A percentile compares a stretch with the other conserved stretches of the same genome.
Conservation (phyloP, 2,329 filamentous ascomycete species). For the Trichoderma koningiopsis region DNA sequence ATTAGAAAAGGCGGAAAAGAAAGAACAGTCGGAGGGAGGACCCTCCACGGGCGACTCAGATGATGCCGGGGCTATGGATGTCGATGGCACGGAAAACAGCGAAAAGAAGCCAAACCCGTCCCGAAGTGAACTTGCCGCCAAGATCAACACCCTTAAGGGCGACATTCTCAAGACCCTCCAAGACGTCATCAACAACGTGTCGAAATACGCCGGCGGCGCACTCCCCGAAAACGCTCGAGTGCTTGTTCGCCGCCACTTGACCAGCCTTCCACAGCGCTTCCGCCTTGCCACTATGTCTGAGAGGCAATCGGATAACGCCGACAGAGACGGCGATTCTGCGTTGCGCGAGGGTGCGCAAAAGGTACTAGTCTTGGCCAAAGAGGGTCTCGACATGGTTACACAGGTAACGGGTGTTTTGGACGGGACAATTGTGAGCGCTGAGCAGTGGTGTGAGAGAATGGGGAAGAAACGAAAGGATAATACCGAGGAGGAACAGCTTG, state of each 20-base stretch:
- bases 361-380: slow-evolving; percentile 82
- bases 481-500: slow-evolving; percentile 34
- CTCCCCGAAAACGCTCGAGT: slow-evolving; percentile 84
- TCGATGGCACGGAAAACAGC: slow-evolving; percentile 20
- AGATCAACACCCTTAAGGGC: slow-evolving; percentile 67
- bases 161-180: slow-evolving; percentile 80
- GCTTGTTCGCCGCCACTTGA: slow-evolving; percentile 81
- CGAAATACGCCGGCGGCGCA: slow-evolving; percentile 86
- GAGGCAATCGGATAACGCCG: slow-evolving; percentile 33
- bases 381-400: slow-evolving; percentile 91
- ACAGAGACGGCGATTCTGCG: slow-evolving; percentile 42
- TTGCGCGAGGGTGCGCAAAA: slow-evolving; percentile 65
- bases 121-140: slow-evolving; percentile 54
- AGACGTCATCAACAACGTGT: slow-evolving; percentile 80
- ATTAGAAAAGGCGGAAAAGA: slow-evolving; percentile 60
- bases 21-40: slow-evolving; percentile 22
- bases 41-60: not conserved
- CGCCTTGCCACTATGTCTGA: slow-evolving; percentile 64
- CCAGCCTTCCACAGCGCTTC: slow-evolving; percentile 82
- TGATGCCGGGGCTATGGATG: slow-evolving; percentile 11
- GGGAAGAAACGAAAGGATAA: slow-evolving; percentile 48
- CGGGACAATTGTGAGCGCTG: slow-evolving; percentile 85
- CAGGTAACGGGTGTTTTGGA: slow-evolving; percentile 88
- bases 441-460: slow-evolving; percentile 84
- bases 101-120: slow-evolving; percentile 35